Conservation (phyloP, 2,329 filamentous ascomycete species). For the Coniella lustricola region DNA sequence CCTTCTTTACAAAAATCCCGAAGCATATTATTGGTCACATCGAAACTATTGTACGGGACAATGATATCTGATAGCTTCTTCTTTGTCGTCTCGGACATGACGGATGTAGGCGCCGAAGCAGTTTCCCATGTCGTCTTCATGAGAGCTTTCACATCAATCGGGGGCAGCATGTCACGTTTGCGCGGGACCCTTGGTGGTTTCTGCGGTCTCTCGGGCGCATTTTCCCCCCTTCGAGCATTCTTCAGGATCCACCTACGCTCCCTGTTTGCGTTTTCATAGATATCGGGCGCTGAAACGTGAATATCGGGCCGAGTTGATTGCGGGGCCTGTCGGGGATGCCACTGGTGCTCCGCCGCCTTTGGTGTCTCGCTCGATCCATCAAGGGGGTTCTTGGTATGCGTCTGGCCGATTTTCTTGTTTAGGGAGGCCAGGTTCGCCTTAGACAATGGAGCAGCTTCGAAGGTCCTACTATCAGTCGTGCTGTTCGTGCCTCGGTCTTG, state of each 20-base stretch:
- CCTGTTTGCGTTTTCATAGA: too few species aligned
- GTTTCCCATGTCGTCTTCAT: constrained; percentile 15
- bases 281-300: too few species aligned
- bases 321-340: too few species aligned
- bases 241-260: too few species aligned
- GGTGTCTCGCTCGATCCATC: too few species aligned
- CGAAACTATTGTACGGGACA: background rate
- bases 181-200: background rate
- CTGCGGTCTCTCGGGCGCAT: background rate
- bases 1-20: constrained; percentile 6
- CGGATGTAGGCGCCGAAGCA: constrained; percentile 15
- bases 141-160: constrained; percentile 8
- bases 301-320: too few species aligned
- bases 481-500: background rate
- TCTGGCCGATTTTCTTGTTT: background rate
- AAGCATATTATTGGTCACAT: constrained; percentile 5
- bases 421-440: background rate
- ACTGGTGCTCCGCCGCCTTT: too few species aligned
- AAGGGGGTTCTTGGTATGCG: background rate
- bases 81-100: constrained; percentile 10
- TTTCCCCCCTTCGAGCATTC: too few species aligned
- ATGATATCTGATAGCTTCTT: constrained; percentile 3
- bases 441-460: background rate
- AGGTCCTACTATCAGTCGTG: background rate
- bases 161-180: constrained; percentile 5